Percentiles rank a stretch among this genome's conserved stretches.
These are phyloP conservation scores for Alternaria brassicicola DNA, from an alignment of 2,329 filamentous ascomycete species.

Conservation along the genomic window DNA sequence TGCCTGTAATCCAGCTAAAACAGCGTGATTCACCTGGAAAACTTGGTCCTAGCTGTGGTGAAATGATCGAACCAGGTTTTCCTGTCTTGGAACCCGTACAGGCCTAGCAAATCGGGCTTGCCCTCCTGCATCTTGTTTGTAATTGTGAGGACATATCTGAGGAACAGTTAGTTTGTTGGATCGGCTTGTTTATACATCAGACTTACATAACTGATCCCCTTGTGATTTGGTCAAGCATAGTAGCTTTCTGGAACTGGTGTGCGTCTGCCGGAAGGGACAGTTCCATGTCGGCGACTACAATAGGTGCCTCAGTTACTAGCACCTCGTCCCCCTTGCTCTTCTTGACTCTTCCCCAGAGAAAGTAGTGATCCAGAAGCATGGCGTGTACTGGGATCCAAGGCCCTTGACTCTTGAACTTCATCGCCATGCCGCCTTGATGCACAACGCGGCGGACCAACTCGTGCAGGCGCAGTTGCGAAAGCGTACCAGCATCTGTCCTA, in stretches of 20 bases:
- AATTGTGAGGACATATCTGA: constrained; percentile 28
- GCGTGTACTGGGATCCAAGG: constrained; percentile 39
- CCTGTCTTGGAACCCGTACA: constrained; percentile 21
- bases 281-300: constrained; percentile 22
- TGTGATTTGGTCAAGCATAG: constrained; percentile 37
- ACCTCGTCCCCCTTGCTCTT: constrained; percentile 23
- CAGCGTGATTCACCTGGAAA: neutral
- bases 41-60: neutral
- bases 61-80: constrained; percentile 27
- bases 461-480: constrained; percentile 26
- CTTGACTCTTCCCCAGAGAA: constrained; percentile 41
- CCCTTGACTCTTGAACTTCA: constrained; percentile 39
- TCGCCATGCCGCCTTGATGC: constrained; percentile 34
- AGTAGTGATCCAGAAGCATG: constrained; percentile 38
- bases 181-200: neutral
- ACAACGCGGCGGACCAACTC: constrained; percentile 24
- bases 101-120: constrained; percentile 31
- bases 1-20: neutral
- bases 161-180: neutral
- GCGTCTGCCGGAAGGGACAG: constrained; percentile 17
- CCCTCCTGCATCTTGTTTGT: constrained; percentile 12
- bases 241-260: constrained; percentile 30
- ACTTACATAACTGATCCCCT: constrained; percentile 26
- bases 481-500: constrained; percentile 20
- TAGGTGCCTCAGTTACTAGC: constrained; percentile 29